Percentiles rank a stretch among this genome's conserved stretches.
phyloP scores from a whole-genome alignment of 352 stramenopile genomes.

The Phytophthora idaei region DNA sequence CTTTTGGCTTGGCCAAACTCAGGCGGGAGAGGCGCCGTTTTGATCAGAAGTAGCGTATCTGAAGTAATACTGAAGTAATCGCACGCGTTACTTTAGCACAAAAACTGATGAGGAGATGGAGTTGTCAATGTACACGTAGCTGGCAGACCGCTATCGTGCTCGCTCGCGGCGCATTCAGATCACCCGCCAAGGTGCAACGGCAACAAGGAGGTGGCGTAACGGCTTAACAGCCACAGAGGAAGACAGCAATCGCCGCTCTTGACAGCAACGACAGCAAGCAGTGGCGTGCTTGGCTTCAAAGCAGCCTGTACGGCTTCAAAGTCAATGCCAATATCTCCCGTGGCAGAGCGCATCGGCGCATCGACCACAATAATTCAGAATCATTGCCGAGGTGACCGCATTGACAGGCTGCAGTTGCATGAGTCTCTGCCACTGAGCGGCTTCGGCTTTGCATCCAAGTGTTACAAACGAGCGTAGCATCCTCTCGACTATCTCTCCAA shows the following conservation, averaged over 20 bases:
- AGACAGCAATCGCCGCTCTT: no score
- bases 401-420: constrained; percentile 1
- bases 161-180: no score
- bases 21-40: constrained; percentile 29
- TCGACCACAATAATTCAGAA: not conserved
- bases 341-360: not conserved
- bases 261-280: not conserved
- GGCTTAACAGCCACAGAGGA: not conserved
- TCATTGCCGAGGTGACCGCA: not conserved
- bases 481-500: not conserved
- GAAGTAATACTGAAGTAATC: not conserved
- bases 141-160: not conserved
- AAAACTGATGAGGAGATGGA: not conserved
- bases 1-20: constrained; percentile 24
- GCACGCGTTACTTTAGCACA: not conserved
- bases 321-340: not conserved
- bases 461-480: not conserved
- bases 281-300: not conserved
- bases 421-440: constrained; percentile 4
- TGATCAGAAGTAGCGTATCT: not conserved
- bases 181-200: no score
- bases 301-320: not conserved
- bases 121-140: not conserved
- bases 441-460: not conserved
- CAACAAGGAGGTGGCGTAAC: not conserved